phyloP scores from a whole-genome alignment of 352 stramenopile species.

The Phytophthora foliorum region DNA sequence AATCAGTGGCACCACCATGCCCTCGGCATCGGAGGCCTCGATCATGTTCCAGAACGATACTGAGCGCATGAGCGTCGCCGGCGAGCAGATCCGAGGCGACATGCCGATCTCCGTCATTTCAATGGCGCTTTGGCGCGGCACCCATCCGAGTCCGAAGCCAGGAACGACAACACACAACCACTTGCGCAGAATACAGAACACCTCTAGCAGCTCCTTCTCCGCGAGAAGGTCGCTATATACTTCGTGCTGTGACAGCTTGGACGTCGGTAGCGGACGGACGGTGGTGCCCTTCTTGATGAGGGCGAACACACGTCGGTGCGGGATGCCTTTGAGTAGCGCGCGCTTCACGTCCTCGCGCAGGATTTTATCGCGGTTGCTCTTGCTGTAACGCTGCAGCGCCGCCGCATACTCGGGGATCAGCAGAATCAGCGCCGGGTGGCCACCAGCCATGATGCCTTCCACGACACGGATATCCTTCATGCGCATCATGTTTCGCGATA shows the following conservation, averaged over 20 bases:
- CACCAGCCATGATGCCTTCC: slow-evolving; percentile 62
- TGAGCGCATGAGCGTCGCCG: slow-evolving; percentile 48
- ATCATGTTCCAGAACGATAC: slow-evolving; percentile 69
- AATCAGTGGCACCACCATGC: slow-evolving; percentile 61
- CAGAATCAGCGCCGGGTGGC: slow-evolving; percentile 57
- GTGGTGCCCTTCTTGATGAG: slow-evolving; percentile 58
- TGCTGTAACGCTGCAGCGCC: slow-evolving; percentile 59
- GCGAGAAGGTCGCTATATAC: slow-evolving; percentile 52
- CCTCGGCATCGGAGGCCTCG: slow-evolving; percentile 50
- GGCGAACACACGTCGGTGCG: slow-evolving; percentile 52
- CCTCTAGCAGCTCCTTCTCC: slow-evolving; percentile 57
- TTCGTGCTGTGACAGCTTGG: slow-evolving; percentile 51
- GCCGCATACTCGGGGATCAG: slow-evolving; percentile 58
- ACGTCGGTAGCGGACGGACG: slow-evolving; percentile 53
- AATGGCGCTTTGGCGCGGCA: slow-evolving; percentile 51
- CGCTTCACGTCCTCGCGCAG: slow-evolving; percentile 60
- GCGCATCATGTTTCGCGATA: slow-evolving; percentile 65
- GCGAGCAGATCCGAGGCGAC: slow-evolving; percentile 61
- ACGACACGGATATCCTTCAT: slow-evolving; percentile 66
- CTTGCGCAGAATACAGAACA: slow-evolving; percentile 67
- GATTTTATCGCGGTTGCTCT: slow-evolving; percentile 58
- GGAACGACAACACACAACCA: slow-evolving; percentile 65
- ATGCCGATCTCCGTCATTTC: slow-evolving; percentile 65
- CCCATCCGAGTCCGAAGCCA: slow-evolving; percentile 66
- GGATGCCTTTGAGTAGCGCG: slow-evolving; percentile 61